Evolutionary conservation across 192 early-diverging fungal species (phyloP), one percentile per base, ranked within the genome.

Genomic region (Thamnidium elegans): DNA sequence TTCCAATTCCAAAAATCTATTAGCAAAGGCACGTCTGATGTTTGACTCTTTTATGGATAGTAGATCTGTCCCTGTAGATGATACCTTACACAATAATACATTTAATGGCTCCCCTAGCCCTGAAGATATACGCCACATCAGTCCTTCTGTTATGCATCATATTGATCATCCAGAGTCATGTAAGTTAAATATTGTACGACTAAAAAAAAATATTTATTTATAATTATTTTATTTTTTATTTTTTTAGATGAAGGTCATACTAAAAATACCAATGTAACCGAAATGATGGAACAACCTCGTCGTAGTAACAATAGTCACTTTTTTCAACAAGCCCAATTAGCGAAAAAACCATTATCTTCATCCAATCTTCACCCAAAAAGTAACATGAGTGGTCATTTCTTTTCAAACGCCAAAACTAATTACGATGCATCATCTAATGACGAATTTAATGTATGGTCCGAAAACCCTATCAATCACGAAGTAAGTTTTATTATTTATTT

Each of bases 141-240:
- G 58, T 17, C 58, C 58, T 19, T 59, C 58, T 23, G 43, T 59
- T 44, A 59, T 59, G 58, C 58, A 59, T 44, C 58, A 45, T 45
- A 59, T 59, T 45, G 58, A 59, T 42, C 43, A 45, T 30, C 58
- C 58, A 39, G 58, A 59, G 43, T 59, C 58, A 59, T 59, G 58
- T 59, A 59, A 43, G 43, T 43, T 39, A 26, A 26, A 26, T 26
- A 26, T 26, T 26, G 26, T 26, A 26, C 26, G 1, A 26, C 26
- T 1, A 6, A 39, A 6, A 9, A 36, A 4, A 36, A 4, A 36
- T 36, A 36, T 36, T 36, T 36, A 4, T 55, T 55, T 55, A 55
- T 32, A 21, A 26, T 52, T 30, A 53, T 26, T 53, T 20, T 51
- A 32, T 55, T 26, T 13, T 55, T 34, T 56, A n/a, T 3, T 56